Evolutionary conservation across 306 rosid genomes (phyloP), one percentile per base, ranked within the genome.

Genomic region (Rosa chinensis): DNA sequence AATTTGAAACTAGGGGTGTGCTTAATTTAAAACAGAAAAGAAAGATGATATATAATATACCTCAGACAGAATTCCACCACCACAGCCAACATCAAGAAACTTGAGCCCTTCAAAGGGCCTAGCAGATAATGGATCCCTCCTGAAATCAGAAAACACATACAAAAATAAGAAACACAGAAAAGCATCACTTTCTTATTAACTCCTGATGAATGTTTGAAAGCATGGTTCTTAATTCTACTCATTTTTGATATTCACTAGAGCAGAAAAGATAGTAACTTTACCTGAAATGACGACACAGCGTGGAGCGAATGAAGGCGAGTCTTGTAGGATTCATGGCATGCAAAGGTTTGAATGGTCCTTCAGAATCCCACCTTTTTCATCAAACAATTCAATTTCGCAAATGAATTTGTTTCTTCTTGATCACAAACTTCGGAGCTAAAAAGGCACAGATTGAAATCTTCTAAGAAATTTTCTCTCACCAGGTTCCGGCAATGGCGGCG

Each of bases 51-150:
- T 4, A 28, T 40, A 64, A 50, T 12, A 66, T 84, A 92, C 98
- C 97, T 92, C 97, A 2, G 91, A 94, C 35, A 91, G 92, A 89
- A 94, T 91, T 82, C 98, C 98, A 81, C 98, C 98, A 66, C 97
- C 97, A 75, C 98, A 94, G 10, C 98, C 98, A 70, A 94, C 95
- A 84, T 94, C 98, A 44, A 82, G 88, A 86, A 94, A 81, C 81
- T 87, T 91, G 40, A 94, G 92, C 69, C 98, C 97, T 84, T 90
- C 92, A 55, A 92, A 88, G 67, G 98, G 97, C 81, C 81, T 86
- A 45, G 80, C 82, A 74, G 90, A 87, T 47, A 68, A 78, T 25
- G 95, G 92, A 78, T 94, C 93, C 91, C 88, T 90, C 88, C 98
- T 94, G 91, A 74, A 43, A 8, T 83, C 67, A 32, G 37, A 32